phyloP scores from a whole-genome alignment of 805 yeast species.

The Spathaspora boniae region DNA sequence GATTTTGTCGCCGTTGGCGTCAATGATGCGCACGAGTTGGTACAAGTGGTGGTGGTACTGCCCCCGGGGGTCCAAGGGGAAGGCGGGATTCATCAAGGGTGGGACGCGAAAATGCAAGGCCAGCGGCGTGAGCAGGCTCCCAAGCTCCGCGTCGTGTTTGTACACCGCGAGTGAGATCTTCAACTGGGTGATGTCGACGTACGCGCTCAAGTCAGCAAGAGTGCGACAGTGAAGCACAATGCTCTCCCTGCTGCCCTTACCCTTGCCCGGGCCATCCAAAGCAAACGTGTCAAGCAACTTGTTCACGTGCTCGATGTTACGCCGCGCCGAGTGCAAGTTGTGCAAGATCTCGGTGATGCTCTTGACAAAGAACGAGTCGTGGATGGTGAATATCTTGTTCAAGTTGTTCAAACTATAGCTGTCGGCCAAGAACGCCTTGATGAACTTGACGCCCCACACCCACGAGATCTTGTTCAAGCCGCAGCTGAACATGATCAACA shows the following conservation, averaged over 20 bases:
- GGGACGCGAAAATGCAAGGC: constrained; percentile 12
- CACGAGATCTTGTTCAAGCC: constrained; percentile 68
- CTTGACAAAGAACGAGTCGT: constrained; percentile 86
- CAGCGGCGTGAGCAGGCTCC: no score
- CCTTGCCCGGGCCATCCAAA: constrained; percentile 5
- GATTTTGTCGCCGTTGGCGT: constrained; percentile 37
- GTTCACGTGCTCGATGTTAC: constrained; percentile 25
- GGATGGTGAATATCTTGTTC: constrained; percentile 70
- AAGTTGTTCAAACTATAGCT: constrained; percentile 48
- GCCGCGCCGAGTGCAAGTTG: constrained; percentile 47
- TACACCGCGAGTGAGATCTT: constrained; percentile 77
- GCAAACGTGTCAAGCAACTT: constrained; percentile 24
- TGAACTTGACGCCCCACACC: constrained; percentile 63
- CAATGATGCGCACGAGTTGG: constrained; percentile 48
- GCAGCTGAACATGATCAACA: constrained; percentile 74
- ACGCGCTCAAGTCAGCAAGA: constrained; percentile 52
- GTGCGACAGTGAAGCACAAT: constrained; percentile 42
- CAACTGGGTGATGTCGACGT: constrained; percentile 70
- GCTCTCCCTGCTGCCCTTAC: not conserved
- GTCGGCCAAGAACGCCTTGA: constrained; percentile 51
- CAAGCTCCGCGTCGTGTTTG: constrained; percentile 56
- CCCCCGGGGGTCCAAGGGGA: constrained; percentile 14
- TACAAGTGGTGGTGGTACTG: constrained; percentile 42
- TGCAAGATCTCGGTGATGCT: constrained; percentile 70
- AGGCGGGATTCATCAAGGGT: constrained; percentile 20